Evolutionary conservation across 1,284 basidiomycete species (phyloP).

Genomic region (Ceratobasidium sp.): DNA sequence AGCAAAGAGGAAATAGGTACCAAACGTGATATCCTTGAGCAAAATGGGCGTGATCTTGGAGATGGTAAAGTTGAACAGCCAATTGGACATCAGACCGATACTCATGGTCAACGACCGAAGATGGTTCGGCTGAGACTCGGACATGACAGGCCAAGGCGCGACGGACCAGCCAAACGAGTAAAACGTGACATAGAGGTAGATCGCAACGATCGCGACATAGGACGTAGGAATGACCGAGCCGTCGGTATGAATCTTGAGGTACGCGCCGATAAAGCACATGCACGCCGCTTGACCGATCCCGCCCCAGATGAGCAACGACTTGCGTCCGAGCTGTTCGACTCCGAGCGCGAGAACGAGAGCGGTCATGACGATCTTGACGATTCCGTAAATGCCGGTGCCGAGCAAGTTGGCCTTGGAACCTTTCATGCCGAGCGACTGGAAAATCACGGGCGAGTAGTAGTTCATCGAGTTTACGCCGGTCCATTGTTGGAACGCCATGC

Average conservation of each 20-base stretch:
- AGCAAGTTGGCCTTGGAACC: slow-evolving; percentile 47
- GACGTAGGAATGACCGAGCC: slow-evolving; percentile 32
- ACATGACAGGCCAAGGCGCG: slow-evolving; percentile 47
- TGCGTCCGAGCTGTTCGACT: slow-evolving; percentile 46
- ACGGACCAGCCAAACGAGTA: slow-evolving; percentile 46
- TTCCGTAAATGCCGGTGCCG: slow-evolving; percentile 47
- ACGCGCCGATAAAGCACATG: slow-evolving; percentile 42
- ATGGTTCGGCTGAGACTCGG: slow-evolving; percentile 52
- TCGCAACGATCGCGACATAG: slow-evolving; percentile 46
- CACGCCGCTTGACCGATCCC: slow-evolving; percentile 46
- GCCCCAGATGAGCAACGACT: slow-evolving; percentile 46
- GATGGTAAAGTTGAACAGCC: slow-evolving; percentile 51
- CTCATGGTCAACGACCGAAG: slow-evolving; percentile 51
- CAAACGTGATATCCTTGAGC: slow-evolving; percentile 49
- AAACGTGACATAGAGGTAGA: slow-evolving; percentile 47
- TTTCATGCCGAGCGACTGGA: slow-evolving; percentile 48
- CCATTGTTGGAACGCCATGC: slow-evolving; percentile 49
- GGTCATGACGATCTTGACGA: slow-evolving; percentile 47
- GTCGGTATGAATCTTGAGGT: slow-evolving; percentile 43
- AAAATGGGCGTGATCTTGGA: slow-evolving; percentile 50
- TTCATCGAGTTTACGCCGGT: slow-evolving; percentile 48
- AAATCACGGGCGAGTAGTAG: slow-evolving; percentile 49
- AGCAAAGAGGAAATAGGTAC: slow-evolving; percentile 51
- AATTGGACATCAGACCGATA: slow-evolving; percentile 46
- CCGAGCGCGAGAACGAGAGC: slow-evolving; percentile 45